A percentile compares a stretch with the other conserved stretches of the same genome.
These are phyloP conservation scores for Ganoderma resinaceum DNA, from an alignment of 1,284 basidiomycete genomes.

Conservation along the genomic window DNA sequence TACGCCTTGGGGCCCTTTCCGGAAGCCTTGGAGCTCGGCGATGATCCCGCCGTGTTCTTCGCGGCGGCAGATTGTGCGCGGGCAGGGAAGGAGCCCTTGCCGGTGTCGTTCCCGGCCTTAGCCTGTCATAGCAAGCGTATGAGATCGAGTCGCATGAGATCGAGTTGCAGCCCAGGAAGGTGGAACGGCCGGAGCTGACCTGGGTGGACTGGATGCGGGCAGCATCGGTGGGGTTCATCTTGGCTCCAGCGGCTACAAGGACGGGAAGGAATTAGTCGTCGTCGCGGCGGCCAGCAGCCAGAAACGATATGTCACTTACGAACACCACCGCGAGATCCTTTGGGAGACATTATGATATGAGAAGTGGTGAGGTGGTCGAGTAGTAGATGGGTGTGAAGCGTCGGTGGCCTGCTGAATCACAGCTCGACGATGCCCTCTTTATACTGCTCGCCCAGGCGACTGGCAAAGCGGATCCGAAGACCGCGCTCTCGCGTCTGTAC, in stretches of 20 bases:
- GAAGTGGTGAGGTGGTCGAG: not conserved
- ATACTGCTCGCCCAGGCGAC: not conserved
- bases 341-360: slow-evolving; percentile 29
- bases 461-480: not conserved
- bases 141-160: slow-evolving; percentile 2
- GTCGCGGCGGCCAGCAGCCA: not conserved
- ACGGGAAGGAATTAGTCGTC: not conserved
- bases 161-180: not conserved
- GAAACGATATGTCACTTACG: slow-evolving; percentile 6
- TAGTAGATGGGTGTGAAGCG: not conserved
- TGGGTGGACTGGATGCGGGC: slow-evolving; percentile 43
- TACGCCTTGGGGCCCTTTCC: slow-evolving; percentile 34
- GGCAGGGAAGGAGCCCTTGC: slow-evolving; percentile 41
- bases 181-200: slow-evolving; percentile 27
- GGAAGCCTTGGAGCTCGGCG: slow-evolving; percentile 29
- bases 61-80: slow-evolving; percentile 39
- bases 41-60: slow-evolving; percentile 32
- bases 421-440: not conserved
- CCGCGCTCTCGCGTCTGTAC: not conserved
- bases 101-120: slow-evolving; percentile 40
- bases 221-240: slow-evolving; percentile 36
- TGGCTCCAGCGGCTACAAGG: slow-evolving; percentile 23
- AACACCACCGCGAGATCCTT: slow-evolving; percentile 29
- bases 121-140: slow-evolving; percentile 30
- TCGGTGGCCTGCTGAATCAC: not conserved